Evolutionary conservation across 2,329 filamentous ascomycete genomes (phyloP), one percentile per base, ranked within the genome.

Genomic region (Taxawa tesnikishii): DNA sequence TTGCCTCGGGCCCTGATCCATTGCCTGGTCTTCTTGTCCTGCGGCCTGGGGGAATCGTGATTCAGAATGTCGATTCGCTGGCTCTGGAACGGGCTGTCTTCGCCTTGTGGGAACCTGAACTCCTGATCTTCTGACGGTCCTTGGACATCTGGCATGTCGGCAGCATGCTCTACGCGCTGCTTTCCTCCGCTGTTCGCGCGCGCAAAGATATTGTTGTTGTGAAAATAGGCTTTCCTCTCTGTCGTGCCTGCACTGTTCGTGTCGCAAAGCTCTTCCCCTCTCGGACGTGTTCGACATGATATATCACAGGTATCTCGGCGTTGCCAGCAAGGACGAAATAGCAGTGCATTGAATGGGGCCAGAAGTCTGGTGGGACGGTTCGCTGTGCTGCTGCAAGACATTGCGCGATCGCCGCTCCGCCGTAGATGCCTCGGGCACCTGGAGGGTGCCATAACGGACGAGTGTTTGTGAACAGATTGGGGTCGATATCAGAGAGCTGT

Each of bases 241-340:
- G 90, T 16, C 85, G 70, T 18, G 90, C 90, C 59, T 96, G 88
- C n/a, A 98, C 90, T 1, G 88, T 96, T 33, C 90, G 71, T 23
- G 90, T 96, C 33, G 83, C 79, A 55, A 87, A 98, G 31, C 80
- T 87, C 38, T 79, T 76, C 6, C 90, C 90, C 52, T 93, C 84
- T 34, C 90, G 79, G 29, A 98, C 84, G 32, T 83, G 74, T 63
- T 96, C 90, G 28, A 98, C 90, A 53, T 94, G 83, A 63, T 94
- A 96, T 40, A 94, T 69, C 43, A 96, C 81, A 18, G 90, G 88
- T 12, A 90, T 79, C 38, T 80, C 74, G 9, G 75, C 69, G 50
- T 88, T 82, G 16, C 90, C 90, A 4, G 88, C 87, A 2, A 96
- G 75, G 19, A 98, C 77, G 57, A 98, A 98, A 65, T 96, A 98